Evolutionary conservation across 768 basidiomycete genomes (phyloP).

Genomic region (Collybia sp.): DNA sequence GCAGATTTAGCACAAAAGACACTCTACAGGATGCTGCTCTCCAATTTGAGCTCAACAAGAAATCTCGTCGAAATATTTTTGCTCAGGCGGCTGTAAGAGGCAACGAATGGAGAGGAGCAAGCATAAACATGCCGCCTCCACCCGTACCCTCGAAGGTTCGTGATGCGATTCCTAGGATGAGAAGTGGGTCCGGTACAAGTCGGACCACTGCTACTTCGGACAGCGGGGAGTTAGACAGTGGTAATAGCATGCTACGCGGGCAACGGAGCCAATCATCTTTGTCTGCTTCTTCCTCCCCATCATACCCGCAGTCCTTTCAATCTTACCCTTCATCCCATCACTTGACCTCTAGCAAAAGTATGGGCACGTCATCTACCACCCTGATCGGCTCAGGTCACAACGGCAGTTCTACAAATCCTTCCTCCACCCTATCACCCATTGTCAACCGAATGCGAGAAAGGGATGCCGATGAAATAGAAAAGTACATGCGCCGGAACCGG

Average conservation of each 20-base stretch:
- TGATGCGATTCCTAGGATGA: constrained; percentile 49
- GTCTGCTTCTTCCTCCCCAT: constrained; percentile 58
- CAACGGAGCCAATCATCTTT: constrained; percentile 49
- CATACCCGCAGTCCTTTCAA: constrained; percentile 31
- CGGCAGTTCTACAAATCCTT: constrained; percentile 26
- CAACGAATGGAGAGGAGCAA: constrained; percentile 49
- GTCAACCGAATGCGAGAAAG: constrained; percentile 77
- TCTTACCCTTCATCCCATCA: constrained; percentile 18
- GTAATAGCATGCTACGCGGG: constrained; percentile 29
- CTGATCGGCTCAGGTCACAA: constrained; percentile 28
- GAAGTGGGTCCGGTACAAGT: constrained; percentile 80
- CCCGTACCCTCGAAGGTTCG: constrained; percentile 43
- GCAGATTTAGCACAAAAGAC: constrained; percentile 68
- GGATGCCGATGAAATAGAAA: constrained; percentile 86
- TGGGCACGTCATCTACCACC: constrained; percentile 24
- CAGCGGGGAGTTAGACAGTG: constrained; percentile 56
- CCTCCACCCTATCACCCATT: constrained; percentile 67
- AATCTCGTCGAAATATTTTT: constrained; percentile 63
- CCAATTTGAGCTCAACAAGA: constrained; percentile 79
- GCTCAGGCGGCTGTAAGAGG: constrained; percentile 70
- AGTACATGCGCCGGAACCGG: constrained; percentile 76
- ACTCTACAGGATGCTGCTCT: constrained; percentile 76
- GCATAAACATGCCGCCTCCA: constrained; percentile 36
- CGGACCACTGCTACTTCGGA: constrained; percentile 74
- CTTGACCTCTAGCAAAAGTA: constrained; percentile 24